Evolutionary conservation across 2,329 filamentous ascomycete species (phyloP).

Genomic region (Aspergillus amoenus): DNA sequence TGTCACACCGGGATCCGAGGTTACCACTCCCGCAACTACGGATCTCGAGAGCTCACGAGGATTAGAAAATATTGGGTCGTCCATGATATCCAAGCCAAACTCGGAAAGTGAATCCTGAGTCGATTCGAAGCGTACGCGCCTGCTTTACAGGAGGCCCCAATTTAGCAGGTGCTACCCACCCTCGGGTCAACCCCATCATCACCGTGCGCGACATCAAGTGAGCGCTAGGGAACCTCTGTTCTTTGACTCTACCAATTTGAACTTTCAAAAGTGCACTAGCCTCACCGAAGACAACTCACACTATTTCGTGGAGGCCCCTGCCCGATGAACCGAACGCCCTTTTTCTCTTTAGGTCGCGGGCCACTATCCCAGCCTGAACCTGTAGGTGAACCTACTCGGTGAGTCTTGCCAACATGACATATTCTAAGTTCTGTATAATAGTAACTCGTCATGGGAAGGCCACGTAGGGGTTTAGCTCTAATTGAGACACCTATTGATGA

Average conservation of each 20-base stretch:
- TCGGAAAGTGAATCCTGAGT: slow-evolving; percentile 23
- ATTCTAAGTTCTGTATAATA: background rate
- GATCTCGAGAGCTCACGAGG: slow-evolving; percentile 35
- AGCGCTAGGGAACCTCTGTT: background rate
- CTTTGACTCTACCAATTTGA: background rate
- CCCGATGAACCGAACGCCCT: slow-evolving; percentile 29
- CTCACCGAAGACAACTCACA: background rate
- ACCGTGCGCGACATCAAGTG: background rate
- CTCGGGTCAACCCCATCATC: background rate
- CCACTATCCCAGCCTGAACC: slow-evolving; percentile 19
- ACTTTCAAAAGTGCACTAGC: background rate
- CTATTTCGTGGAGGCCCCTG: slow-evolving; percentile 7
- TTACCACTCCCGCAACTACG: slow-evolving; percentile 23
- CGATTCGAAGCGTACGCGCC: background rate
- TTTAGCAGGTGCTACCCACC: slow-evolving; percentile 5
- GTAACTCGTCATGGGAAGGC: slow-evolving; percentile 12
- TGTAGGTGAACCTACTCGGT: slow-evolving; percentile 21
- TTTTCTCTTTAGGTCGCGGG: slow-evolving; percentile 32
- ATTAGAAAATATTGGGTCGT: slow-evolving; percentile 39
- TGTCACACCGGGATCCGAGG: slow-evolving; percentile 25
- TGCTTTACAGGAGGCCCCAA: background rate
- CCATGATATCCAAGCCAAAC: slow-evolving; percentile 27
- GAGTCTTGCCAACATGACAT: slow-evolving; percentile 14
- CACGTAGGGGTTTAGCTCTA: slow-evolving; percentile 27
- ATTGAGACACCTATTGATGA: slow-evolving; percentile 37